phyloP scores from a whole-genome alignment of 1,139 yeast genomes.

The Hyphopichia burtonii region DNA sequence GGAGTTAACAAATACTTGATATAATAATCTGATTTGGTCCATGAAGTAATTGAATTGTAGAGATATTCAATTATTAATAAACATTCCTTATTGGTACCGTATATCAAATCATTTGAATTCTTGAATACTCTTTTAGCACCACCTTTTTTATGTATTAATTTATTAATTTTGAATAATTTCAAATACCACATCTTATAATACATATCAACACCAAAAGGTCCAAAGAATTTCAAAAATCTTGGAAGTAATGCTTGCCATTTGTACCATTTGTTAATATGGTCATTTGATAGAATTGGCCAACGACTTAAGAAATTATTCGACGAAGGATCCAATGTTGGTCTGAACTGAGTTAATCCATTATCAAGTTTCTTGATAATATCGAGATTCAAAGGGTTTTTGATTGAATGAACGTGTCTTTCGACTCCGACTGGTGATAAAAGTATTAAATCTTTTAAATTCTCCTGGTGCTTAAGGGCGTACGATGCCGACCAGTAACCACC shows the following conservation, averaged over 20 bases:
- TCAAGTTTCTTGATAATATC: conserved; percentile 5
- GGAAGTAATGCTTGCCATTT: conserved; percentile 43
- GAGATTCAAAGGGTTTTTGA: conserved; percentile 40
- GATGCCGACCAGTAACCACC: conserved; percentile 51
- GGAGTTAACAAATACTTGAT: conserved; percentile 66
- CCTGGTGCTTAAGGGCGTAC: conserved; percentile 46
- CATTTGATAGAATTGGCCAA: conserved; percentile 37
- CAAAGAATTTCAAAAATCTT: conserved; percentile 40
- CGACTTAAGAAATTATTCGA: conserved; percentile 42
- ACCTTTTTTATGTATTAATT: conserved; percentile 33
- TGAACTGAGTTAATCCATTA: conserved; percentile 7
- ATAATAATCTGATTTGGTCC: conserved; percentile 66
- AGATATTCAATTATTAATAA: conserved; percentile 53
- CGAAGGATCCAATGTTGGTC: conserved; percentile 40
- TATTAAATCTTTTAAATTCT: conserved; percentile 60
- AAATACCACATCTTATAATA: conserved; percentile 48
- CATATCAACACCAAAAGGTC: conserved; percentile 51
- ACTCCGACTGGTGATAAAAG: conserved; percentile 91
- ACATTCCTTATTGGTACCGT: conserved; percentile 46
- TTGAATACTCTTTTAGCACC: conserved; percentile 27
- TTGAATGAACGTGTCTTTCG: conserved; percentile 66
- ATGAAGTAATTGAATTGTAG: conserved; percentile 58
- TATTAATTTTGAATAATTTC: conserved; percentile 45
- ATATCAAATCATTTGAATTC: conserved; percentile 29
- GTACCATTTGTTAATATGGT: conserved; percentile 40